Percentiles rank a stretch among this genome's conserved stretches.
These are phyloP conservation scores for Zarea fungicola DNA, from an alignment of 2,329 filamentous ascomycete species.

Conservation along the genomic window DNA sequence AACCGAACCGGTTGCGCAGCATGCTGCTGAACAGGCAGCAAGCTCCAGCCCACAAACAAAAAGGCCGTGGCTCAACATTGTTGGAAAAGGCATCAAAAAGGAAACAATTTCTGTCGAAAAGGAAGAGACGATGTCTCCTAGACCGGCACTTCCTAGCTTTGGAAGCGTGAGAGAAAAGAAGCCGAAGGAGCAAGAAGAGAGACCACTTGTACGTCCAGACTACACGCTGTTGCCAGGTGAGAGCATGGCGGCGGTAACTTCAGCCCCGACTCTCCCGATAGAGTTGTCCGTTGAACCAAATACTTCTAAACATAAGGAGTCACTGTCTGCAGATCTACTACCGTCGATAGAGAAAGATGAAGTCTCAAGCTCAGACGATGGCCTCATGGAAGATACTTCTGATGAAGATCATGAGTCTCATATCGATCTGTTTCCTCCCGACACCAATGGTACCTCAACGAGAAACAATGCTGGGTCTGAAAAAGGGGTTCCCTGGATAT, in stretches of 20 bases:
- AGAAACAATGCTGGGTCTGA: not conserved
- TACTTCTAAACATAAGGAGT: constrained; percentile 37
- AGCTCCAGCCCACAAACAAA: constrained; percentile 31
- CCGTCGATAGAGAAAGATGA: constrained; percentile 64
- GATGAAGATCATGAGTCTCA: constrained; percentile 10
- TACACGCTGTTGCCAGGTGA: too few species aligned
- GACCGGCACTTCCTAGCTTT: constrained; percentile 68
- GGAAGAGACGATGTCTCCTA: constrained; percentile 67
- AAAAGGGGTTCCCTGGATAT: constrained; percentile 36
- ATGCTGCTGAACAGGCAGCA: constrained; percentile 35
- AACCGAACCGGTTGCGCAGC: constrained; percentile 38
- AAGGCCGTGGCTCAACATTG: constrained; percentile 48
- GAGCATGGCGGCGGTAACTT: constrained; percentile 9
- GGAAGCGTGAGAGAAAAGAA: constrained; percentile 67
- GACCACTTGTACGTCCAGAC: constrained; percentile 55
- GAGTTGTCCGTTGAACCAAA: constrained; percentile 12
- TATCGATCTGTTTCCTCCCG: constrained; percentile 7
- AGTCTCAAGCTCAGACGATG: constrained; percentile 31
- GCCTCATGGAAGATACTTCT: constrained; percentile 14
- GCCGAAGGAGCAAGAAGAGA: constrained; percentile 46
- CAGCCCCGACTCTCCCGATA: not conserved
- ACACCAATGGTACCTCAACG: constrained; percentile 3
- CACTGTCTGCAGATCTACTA: constrained; percentile 65
- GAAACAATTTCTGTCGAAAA: constrained; percentile 47
- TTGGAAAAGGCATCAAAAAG: constrained; percentile 45